Evolutionary conservation across 108 stramenopile genomes (phyloP), one percentile per base, ranked within the genome.

Genomic region (Schizochytrium sp.): DNA sequence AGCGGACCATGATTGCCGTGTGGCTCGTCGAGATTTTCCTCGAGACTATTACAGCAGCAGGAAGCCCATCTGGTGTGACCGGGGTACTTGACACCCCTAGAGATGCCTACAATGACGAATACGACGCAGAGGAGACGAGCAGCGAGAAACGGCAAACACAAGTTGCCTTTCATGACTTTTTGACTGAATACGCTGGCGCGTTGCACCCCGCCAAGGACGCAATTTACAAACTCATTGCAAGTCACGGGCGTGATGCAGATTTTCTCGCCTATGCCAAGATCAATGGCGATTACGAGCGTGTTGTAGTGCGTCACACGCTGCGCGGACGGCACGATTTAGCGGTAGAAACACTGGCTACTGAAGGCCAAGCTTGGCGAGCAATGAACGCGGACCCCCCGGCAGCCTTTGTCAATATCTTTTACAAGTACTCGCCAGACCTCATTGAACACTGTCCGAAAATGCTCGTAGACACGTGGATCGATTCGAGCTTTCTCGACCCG

Each of bases 391-490:
- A 83, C 76, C 76, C 76, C 12, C 51, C 76, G 43, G n/a, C 76
- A 6, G 76, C 76, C 4, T 53, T 83, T 45, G 48, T 83, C 19
- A 53, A 83, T 23, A 14, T 83, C 48, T 83, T 53, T 4, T 83
- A 83, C 51, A 83, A 83, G 51, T 83, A 83, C 23, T 83, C 76
- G 45, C 76, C 76, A 47, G 76, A 83, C 8, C 76, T 83, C 76
- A 83, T 83, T 18, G 76, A 83, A 4, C 76, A 83, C 4, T 53
- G 51, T 12, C 76, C 76, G 16, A n/a, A 47, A 16, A 12, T 53
- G 19, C 12, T 53, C 10, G 76, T 83, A 6, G 76, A 83, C 51
- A 53, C 76, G 16, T 83, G 76, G 76, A 83, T 83, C 23, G 76
- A 83, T 55, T 47, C 76, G n/a, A 53, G 48, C 51, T 83, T 83